A percentile compares a stretch with the other conserved stretches of the same genome.
Evolutionary conservation across 1,284 basidiomycete species (phyloP).

Genomic region (Cutaneotrichosporon curvatum): DNA sequence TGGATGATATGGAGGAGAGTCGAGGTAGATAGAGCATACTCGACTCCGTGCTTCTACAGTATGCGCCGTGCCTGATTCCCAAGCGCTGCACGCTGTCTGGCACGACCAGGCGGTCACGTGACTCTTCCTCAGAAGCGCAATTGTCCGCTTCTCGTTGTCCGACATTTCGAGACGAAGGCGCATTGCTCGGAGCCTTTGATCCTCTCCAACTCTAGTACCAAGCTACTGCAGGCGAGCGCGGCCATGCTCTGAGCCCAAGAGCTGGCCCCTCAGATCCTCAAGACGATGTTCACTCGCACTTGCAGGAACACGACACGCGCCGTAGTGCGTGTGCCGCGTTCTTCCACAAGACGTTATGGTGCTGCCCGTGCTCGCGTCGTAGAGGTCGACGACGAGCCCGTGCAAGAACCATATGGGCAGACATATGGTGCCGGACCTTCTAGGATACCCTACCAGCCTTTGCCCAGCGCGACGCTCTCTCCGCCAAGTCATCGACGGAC

Average conservation of each 20-base stretch:
- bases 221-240: too few relatives aligned
- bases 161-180: too few relatives aligned
- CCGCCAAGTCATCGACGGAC: background rate
- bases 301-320: constrained; percentile 7
- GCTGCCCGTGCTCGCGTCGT: background rate
- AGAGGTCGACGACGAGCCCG: background rate
- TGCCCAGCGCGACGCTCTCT: background rate
- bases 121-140: too few relatives aligned
- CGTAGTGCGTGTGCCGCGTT: background rate
- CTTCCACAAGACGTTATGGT: background rate
- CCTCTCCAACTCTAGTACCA: too few relatives aligned
- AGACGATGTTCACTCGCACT: constrained; percentile 3
- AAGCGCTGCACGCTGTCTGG: too few relatives aligned
- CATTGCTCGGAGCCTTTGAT: too few relatives aligned
- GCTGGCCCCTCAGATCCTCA: background rate
- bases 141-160: too few relatives aligned
- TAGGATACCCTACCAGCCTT: constrained; percentile 26
- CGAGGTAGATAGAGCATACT: background rate
- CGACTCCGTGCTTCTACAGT: too few relatives aligned
- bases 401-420: constrained; percentile 23
- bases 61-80: too few relatives aligned
- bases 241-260: constrained; percentile 5
- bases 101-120: too few relatives aligned
- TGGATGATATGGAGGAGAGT: background rate
- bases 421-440: constrained; percentile 38